These are phyloP conservation scores for Cytospora paraplurivora DNA, from an alignment of 2,329 filamentous ascomycete species.

Conservation along the genomic window DNA sequence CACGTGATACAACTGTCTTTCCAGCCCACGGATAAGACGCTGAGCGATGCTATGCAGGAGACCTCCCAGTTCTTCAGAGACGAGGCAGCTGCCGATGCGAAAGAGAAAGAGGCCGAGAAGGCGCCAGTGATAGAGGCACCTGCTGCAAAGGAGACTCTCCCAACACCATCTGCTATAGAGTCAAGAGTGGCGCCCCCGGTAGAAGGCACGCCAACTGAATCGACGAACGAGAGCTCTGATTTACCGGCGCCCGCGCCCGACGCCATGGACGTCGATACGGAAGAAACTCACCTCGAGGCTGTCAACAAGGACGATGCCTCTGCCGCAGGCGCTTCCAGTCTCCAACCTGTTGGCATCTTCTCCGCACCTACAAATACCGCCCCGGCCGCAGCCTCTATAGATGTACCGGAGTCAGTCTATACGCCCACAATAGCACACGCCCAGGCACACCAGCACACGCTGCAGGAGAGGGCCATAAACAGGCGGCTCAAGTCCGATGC, in stretches of 20 bases:
- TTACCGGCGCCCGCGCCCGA: conserved; percentile 26
- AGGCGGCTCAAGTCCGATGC: conserved; percentile 79
- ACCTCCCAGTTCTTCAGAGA: conserved; percentile 75
- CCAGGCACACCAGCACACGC: conserved; percentile 70
- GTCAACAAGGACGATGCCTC: conserved; percentile 35
- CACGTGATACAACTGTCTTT: conserved; percentile 79
- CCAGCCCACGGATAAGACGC: conserved; percentile 71
- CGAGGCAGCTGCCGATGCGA: conserved; percentile 39
- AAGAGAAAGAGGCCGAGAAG: conserved; percentile 27
- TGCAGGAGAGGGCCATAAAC: conserved; percentile 67
- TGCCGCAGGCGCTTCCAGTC: conserved; percentile 21
- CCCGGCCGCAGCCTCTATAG: conserved; percentile 71
- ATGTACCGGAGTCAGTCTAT: conserved; percentile 74
- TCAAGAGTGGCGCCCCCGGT: conserved; percentile 21
- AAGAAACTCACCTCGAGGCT: conserved; percentile 11
- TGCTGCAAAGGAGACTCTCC: conserved; percentile 22
- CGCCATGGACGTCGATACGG: conserved; percentile 36
- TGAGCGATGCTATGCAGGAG: conserved; percentile 82
- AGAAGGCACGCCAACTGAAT: not conserved
- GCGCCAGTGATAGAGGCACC: conserved; percentile 24
- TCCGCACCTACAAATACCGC: conserved; percentile 73
- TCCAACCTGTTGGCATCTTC: conserved; percentile 69
- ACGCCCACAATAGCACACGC: conserved; percentile 74
- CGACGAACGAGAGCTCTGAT: not conserved
- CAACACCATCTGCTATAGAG: conserved; percentile 12